Evolutionary conservation across 2,329 filamentous ascomycete species (phyloP).

Genomic region (Scedosporium apiospermum): DNA sequence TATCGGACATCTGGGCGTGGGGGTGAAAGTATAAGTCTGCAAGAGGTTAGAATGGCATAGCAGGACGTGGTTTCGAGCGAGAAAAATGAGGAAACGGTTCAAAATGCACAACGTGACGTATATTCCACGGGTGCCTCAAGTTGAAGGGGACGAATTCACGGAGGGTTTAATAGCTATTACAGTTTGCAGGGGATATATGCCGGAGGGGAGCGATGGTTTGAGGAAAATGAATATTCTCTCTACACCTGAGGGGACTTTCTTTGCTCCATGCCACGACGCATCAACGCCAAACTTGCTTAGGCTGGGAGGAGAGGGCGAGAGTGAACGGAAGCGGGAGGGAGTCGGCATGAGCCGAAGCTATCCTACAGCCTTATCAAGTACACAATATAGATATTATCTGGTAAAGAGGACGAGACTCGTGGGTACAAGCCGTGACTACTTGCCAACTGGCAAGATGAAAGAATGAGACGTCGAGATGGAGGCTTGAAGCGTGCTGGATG

Average conservation of each 20-base stretch:
- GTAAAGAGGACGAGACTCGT: background rate
- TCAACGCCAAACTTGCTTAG: background rate
- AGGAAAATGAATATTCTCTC: no score
- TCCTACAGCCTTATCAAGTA: background rate
- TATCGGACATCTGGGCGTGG: background rate
- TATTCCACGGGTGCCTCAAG: no score
- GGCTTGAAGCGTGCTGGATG: background rate
- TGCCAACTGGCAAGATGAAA: background rate
- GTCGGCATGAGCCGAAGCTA: background rate
- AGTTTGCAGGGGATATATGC: no score
- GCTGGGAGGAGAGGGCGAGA: background rate
- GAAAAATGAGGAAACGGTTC: no score
- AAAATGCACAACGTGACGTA: no score
- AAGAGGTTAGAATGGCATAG: background rate
- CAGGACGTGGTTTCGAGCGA: background rate
- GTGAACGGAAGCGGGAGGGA: background rate
- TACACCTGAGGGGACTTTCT: background rate
- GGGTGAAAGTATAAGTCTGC: background rate
- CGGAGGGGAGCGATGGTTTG: no score
- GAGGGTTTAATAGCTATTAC: no score
- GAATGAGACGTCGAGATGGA: background rate
- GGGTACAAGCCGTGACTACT: background rate
- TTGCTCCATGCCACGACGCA: background rate
- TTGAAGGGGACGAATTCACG: no score
- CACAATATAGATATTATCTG: background rate